Percentiles rank a stretch among this genome's conserved stretches.
phyloP scores from a whole-genome alignment of 2,329 filamentous ascomycete genomes.

The Neurospora crassa region DNA sequence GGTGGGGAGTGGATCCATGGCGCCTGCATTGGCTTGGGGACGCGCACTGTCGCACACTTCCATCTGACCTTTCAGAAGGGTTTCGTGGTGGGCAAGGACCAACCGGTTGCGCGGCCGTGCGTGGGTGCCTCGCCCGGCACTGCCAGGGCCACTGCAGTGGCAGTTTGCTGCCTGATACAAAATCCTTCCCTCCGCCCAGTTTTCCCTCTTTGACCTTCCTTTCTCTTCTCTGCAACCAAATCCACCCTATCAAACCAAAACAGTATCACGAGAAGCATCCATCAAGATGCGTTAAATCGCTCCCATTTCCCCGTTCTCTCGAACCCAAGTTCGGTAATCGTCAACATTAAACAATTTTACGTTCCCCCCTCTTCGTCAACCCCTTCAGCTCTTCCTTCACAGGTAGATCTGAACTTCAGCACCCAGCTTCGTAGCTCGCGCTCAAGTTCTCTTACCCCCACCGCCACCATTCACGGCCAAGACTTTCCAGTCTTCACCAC shows the following conservation, averaged over 20 bases:
- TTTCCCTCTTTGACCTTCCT: constrained; percentile 21
- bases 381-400: constrained; percentile 41
- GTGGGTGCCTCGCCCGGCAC: neutral
- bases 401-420: constrained; percentile 61
- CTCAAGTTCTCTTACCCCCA: constrained; percentile 45
- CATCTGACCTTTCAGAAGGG: neutral
- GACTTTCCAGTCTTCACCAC: constrained; percentile 72
- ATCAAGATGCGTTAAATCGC: constrained; percentile 51
- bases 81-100: neutral
- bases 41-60: neutral
- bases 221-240: constrained; percentile 27
- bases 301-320: constrained; percentile 26
- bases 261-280: constrained; percentile 30
- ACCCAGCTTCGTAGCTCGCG: constrained; percentile 47
- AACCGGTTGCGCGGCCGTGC: constrained; percentile 11
- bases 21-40: constrained; percentile 7
- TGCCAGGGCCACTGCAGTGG: constrained; percentile 3
- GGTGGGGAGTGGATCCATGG: neutral
- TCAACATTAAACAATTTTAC: constrained; percentile 39
- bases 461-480: constrained; percentile 52
- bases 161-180: constrained; percentile 37
- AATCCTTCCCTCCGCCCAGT: constrained; percentile 27
- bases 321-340: constrained; percentile 26
- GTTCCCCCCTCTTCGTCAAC: constrained; percentile 37
- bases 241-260: constrained; percentile 23